phyloP scores from a whole-genome alignment of 2,329 filamentous ascomycete species.

The Colletotrichum sp. region DNA sequence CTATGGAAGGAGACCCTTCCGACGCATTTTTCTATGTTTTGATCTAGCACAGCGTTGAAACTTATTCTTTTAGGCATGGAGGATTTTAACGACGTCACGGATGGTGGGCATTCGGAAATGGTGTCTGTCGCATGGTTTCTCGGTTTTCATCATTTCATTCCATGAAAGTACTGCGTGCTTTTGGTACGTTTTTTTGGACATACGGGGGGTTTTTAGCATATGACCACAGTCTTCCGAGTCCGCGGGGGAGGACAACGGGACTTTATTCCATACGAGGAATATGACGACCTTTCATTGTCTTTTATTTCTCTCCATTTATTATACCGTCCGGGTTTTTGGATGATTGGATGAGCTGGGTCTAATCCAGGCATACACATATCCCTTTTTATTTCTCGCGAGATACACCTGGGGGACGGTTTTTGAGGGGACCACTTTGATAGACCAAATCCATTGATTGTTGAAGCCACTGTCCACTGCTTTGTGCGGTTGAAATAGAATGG shows the following conservation, averaged over 20 bases:
- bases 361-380: not conserved
- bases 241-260: not conserved
- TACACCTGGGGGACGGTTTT: not conserved
- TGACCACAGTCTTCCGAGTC: not conserved
- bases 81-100: slow-evolving; percentile 13
- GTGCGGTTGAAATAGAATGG: not conserved
- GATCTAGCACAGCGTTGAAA: slow-evolving; percentile 7
- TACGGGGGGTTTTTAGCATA: not conserved
- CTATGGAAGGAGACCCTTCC: not conserved
- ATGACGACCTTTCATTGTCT: not conserved
- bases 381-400: not conserved
- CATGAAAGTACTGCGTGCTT: not conserved
- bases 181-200: not conserved
- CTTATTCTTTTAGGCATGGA: slow-evolving; percentile 3
- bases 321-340: not conserved
- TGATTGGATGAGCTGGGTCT: not conserved
- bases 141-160: not conserved
- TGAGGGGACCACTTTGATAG: not conserved
- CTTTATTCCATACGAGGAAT: not conserved
- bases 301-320: not conserved
- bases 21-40: not conserved
- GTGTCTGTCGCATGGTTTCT: not conserved
- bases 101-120: not conserved
- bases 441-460: not conserved
- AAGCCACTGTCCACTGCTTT: not conserved